Base-by-base conservation (phyloP, 2,329 filamentous ascomycete genomes). In the Furcasterigmium furcatum region DNA sequence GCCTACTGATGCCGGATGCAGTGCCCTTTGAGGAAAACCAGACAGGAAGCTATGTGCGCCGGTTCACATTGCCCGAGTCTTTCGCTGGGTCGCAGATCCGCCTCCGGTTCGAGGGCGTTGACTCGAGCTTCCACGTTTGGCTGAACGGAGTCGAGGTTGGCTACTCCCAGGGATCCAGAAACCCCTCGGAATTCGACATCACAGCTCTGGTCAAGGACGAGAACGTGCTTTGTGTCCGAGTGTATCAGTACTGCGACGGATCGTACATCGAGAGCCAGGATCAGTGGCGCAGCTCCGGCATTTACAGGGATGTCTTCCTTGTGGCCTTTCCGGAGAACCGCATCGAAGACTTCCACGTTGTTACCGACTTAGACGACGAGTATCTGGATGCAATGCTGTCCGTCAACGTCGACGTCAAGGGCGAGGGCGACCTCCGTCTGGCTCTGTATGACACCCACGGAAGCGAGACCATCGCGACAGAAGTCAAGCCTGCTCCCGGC, bases 161-260 rank as follows among this genome's bases (percentile, higher is more conserved):
- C 2, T 90, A 90, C 57, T 82, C 80, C 2, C 85, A 90, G 58
- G 87, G 86, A 2, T 81, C 82, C 5, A 73, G 87, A 18, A 89
- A 90, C 49, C 81, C 87, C 0, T 79, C 79, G 21, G 87, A 90
- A 52, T 91, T 89, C 51, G 86, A 90, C 52, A 30, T 30, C 27
- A 30, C 27, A 30, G 10, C 27, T 4, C 27, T 30, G 4, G 27
- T 30, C 27, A 30, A 8, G 27, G 27, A 14, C 27, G 27, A 30
- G 29, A 87, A 86, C 49, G 72, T 72, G 2, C 59, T 90, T 3
- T 75, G 76, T 6, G 84, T 88, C 0, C 73, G 80, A 42, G 85
- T 89, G 0, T 89, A 89, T 49, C 84, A 89, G 58, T 81, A 79
- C 55, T 88, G 80, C 29, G 82, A 88, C 56, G 85, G 84, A 2